Conservation (phyloP, 2,329 filamentous ascomycete genomes). For the Fusarium sp. region DNA sequence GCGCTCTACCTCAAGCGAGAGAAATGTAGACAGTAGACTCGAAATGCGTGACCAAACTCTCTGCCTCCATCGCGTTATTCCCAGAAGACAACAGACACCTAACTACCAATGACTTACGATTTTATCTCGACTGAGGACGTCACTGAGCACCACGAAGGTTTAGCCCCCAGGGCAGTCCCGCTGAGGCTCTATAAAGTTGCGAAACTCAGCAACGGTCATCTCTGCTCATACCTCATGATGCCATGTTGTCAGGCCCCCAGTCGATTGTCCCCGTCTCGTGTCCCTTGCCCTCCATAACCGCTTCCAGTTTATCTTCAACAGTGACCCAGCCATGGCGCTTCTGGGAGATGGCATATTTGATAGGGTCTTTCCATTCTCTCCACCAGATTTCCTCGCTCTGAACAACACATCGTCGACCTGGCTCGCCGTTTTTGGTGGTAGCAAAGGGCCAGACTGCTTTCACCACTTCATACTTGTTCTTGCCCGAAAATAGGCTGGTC, state of each 20-base stretch:
- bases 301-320: conserved; percentile 66
- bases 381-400: conserved; percentile 69
- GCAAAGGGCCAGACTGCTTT: conserved; percentile 70
- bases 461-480: conserved; percentile 66
- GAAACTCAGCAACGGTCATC: not conserved
- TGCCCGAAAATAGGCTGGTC: conserved; percentile 63
- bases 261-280: conserved; percentile 53
- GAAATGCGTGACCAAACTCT: not conserved
- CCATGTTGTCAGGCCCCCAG: conserved; percentile 55
- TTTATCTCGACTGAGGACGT: not conserved
- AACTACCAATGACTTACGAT: not conserved
- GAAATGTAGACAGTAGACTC: not conserved
- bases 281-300: conserved; percentile 62
- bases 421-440: conserved; percentile 58
- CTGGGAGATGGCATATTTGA: conserved; percentile 59
- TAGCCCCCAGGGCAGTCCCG: not conserved
- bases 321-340: conserved; percentile 58
- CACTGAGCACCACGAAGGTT: not conserved
- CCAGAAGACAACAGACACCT: not conserved
- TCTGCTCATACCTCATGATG: not conserved
- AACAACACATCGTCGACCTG: conserved; percentile 60
- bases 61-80: not conserved
- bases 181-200: not conserved
- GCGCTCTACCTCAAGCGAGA: not conserved
- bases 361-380: conserved; percentile 52